These are phyloP conservation scores for Hanseniaspora mollemarum DNA, from an alignment of 805 yeast species.

Conservation along the genomic window DNA sequence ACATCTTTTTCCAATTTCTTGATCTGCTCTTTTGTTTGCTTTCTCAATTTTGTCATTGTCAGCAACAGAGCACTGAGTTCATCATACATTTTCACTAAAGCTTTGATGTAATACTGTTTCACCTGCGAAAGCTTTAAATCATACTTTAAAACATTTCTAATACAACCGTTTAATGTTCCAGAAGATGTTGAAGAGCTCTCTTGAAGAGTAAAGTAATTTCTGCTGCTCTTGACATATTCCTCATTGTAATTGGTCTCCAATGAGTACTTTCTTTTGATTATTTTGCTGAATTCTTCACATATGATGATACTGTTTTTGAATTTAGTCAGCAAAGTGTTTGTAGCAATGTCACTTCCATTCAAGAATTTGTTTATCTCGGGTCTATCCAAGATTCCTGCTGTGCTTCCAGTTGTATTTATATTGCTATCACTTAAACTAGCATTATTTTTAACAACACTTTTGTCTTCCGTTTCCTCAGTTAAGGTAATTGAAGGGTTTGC, in stretches of 20 bases:
- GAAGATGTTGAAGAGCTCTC: slow-evolving; percentile 20
- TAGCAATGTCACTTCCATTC: slow-evolving; percentile 55
- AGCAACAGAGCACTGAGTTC: slow-evolving; percentile 63
- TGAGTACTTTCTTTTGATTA: slow-evolving; percentile 62
- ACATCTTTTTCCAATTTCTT: slow-evolving; percentile 74
- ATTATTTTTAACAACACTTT: neutral
- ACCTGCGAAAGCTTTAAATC: slow-evolving; percentile 69
- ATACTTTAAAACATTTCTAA: slow-evolving; percentile 58
- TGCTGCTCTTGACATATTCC: slow-evolving; percentile 61
- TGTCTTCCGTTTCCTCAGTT: neutral
- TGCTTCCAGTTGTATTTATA: neutral
- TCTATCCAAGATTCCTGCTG: slow-evolving; percentile 23
- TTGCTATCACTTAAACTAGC: neutral
- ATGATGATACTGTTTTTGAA: slow-evolving; percentile 70
- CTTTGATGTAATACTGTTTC: slow-evolving; percentile 63
- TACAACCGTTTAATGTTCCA: slow-evolving; percentile 51
- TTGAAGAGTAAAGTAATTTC: slow-evolving; percentile 31
- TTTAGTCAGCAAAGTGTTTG: slow-evolving; percentile 58
- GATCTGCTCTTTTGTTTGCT: slow-evolving; percentile 69
- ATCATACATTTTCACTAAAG: slow-evolving; percentile 73
- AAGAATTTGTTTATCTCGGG: slow-evolving; percentile 43
- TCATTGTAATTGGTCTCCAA: slow-evolving; percentile 68
- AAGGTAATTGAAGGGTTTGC: slow-evolving; percentile 2
- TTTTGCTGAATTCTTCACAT: slow-evolving; percentile 75
- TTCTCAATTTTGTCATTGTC: slow-evolving; percentile 62